phyloP scores from a whole-genome alignment of 1,284 basidiomycete genomes.

The Ceratobasidium sp. region DNA sequence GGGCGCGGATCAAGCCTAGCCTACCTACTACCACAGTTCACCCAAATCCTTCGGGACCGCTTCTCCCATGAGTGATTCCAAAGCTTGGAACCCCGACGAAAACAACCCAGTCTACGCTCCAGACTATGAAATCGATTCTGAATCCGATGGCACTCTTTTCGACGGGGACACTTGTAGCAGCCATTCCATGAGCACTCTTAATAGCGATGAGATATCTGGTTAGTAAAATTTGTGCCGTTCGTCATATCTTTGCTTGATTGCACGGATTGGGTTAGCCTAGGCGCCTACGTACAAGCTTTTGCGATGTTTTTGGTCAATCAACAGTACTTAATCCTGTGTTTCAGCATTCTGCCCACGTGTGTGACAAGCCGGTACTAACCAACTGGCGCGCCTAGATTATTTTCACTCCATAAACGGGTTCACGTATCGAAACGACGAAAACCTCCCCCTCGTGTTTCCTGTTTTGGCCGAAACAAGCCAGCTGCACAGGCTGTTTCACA shows the following conservation, averaged over 20 bases:
- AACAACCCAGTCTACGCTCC: neutral
- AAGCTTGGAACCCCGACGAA: neutral
- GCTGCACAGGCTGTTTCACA: neutral
- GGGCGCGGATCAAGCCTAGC: neutral
- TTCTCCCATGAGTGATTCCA: neutral
- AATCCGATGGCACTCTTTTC: neutral
- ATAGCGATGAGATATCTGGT: constrained; percentile 19
- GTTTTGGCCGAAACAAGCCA: neutral
- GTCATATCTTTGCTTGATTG: neutral
- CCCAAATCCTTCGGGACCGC: neutral
- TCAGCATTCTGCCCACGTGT: no score
- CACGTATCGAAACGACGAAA: constrained; percentile 14
- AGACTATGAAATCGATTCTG: neutral
- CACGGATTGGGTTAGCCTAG: neutral
- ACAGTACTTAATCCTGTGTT: no score
- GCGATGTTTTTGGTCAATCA: no score
- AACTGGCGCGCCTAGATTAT: constrained; percentile 1
- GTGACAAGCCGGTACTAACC: no score
- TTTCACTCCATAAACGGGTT: constrained; percentile 6
- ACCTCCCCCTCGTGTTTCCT: constrained; percentile 16
- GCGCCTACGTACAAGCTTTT: no score
- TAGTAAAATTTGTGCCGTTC: neutral
- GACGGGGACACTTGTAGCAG: neutral
- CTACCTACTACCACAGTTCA: neutral
- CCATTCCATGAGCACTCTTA: constrained; percentile 25